Percentiles rank a stretch among this genome's conserved stretches.
These are phyloP conservation scores for Terfezia boudieri DNA, from an alignment of 495 filamentous ascomycete species.

Conservation along the genomic window DNA sequence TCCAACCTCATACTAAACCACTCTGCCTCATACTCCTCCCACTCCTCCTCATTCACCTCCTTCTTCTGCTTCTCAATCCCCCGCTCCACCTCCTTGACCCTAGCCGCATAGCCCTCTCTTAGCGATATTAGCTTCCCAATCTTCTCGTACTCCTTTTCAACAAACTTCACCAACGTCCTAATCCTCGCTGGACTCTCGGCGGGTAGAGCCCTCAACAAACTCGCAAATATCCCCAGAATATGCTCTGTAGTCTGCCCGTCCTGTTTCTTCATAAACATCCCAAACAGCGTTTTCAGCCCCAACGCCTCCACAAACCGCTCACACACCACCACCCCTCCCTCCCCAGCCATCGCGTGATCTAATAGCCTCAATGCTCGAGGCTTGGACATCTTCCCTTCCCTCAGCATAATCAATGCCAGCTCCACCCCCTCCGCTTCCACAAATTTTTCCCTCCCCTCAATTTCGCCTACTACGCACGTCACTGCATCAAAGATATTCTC, in stretches of 20 bases:
- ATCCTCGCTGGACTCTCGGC: slow-evolving; percentile 61
- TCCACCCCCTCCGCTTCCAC: slow-evolving; percentile 82
- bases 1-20: slow-evolving; percentile 73
- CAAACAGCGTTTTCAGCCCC: slow-evolving; percentile 66
- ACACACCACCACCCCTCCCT: slow-evolving; percentile 34
- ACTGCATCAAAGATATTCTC: slow-evolving; percentile 78
- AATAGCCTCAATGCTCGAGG: slow-evolving; percentile 52
- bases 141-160: slow-evolving; percentile 85
- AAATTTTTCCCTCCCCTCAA: slow-evolving; percentile 57
- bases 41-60: slow-evolving; percentile 11
- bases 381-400: slow-evolving; percentile 61
- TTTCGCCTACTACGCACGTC: slow-evolving; percentile 55
- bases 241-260: slow-evolving; percentile 56
- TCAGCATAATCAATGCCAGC: slow-evolving; percentile 72
- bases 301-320: slow-evolving; percentile 57
- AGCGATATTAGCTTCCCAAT: slow-evolving; percentile 44
- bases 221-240: slow-evolving; percentile 69
- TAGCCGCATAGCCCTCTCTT: slow-evolving; percentile 45
- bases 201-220: slow-evolving; percentile 57
- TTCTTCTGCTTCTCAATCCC: slow-evolving; percentile 36
- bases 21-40: slow-evolving; percentile 46
- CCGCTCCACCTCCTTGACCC: slow-evolving; percentile 40
- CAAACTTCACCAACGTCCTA: slow-evolving; percentile 75
- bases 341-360: slow-evolving; percentile 56
- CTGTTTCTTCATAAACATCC: slow-evolving; percentile 76